A percentile compares a stretch with the other conserved stretches of the same genome.
Evolutionary conservation across 306 rosid genomes (phyloP).

Genomic region (Carpinus fangiana): DNA sequence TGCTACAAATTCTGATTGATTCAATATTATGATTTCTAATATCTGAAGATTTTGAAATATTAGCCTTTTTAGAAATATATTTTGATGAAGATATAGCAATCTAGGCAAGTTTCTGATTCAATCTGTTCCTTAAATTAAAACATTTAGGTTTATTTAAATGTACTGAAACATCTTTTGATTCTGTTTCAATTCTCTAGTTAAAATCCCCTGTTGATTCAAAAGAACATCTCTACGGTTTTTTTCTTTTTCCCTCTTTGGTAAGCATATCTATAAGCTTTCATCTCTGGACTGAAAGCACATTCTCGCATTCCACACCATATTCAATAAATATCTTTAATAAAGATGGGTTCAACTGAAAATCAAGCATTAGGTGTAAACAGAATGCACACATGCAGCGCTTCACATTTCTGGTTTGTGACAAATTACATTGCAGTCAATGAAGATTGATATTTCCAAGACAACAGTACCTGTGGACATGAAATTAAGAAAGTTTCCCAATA

Average conservation of each 20-base stretch:
- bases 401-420: neutral
- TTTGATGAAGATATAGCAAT: neutral
- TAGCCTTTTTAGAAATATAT: neutral
- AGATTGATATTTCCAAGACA: neutral
- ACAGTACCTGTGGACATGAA: neutral
- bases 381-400: neutral
- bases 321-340: slow-evolving; percentile 7
- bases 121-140: neutral
- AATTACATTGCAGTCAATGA: neutral
- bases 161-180: neutral
- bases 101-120: neutral
- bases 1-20: neutral
- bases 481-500: slow-evolving; percentile 8
- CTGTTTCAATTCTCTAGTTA: neutral
- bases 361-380: neutral
- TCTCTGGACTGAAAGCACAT: neutral
- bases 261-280: neutral
- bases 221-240: neutral
- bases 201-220: neutral
- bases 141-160: neutral
- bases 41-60: neutral
- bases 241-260: too few relatives aligned
- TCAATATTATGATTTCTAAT: neutral
- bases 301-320: neutral
- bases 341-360: slow-evolving; percentile 5